Base-by-base conservation (phyloP, 805 yeast genomes). In the Ogataea methylovora region DNA sequence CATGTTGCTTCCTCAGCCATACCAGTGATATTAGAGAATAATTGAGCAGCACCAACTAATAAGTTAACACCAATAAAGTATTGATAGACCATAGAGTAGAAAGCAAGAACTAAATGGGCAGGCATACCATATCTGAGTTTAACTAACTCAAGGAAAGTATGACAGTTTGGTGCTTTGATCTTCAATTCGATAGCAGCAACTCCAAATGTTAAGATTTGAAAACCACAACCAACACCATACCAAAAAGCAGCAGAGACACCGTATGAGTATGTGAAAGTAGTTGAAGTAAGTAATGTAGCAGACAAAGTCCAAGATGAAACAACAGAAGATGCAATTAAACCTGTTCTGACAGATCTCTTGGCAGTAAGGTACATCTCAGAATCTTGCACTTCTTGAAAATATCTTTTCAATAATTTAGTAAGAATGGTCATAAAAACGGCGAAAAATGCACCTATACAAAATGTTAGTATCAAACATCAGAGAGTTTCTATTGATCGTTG, bases 241-340 rank as follows among this genome's bases (percentile, higher is more conserved):
- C 54, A 42, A 33, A 51, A 61, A 0, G 63, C 58, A 24, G 66
- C 69, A 41, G 52, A 53, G n/a, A 69, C 47, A 19, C 74, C 73
- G 42, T 63, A 56, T 5, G 47, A 32, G 40, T 69, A 70, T 26
- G 61, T 49, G 66, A 66, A 56, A 3, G 60, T 49, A 2, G 64
- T 56, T 4, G 68, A 59, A 8, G 57, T 46, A 28, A 59, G 51
- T 29, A 60, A 50, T 20, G 63, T 67, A 29, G 65, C 63, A 6
- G 68, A 64, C 69, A 71, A 67, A 18, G 68, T 63, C 74, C 75
- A 70, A 1, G 70, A 59, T 9, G 65, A 56, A 9, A 67, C 69
- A 4, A 62, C 63, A 10, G 69, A 63, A 1, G 69, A 60, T 4
- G 67, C 58, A 17, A 66, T 63, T 12, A 69, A 45, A 13, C 73